Base-by-base conservation (phyloP, 176 grass and related monocot genomes). In the Dendrocalamus sinicus region DNA sequence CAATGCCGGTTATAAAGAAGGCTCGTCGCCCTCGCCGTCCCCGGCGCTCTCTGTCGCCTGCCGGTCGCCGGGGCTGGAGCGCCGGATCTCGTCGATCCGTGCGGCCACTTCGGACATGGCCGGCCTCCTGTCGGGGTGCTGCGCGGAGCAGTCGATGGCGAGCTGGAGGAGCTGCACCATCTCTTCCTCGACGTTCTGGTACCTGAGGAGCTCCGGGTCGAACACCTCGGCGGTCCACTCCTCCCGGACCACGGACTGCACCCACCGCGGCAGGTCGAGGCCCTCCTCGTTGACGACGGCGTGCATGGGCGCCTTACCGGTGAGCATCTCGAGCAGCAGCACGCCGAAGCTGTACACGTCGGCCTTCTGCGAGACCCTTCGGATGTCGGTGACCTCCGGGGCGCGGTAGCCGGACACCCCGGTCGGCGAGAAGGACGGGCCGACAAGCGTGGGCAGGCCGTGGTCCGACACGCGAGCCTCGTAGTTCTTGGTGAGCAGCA, bases 121-220 rank as follows among this genome's bases (percentile, higher is more conserved):
- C 0, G 96, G 93, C 77, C 96, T 62, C 81, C 87, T 92, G 86
- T 98, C 96, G 28, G 93, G 96, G 86, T 98, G 93, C 88, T 95
- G 93, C 19, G 93, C 86, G 17, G 92, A 85, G 83, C 96, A 98
- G 79, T 98, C 96, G 83, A 98, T 98, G 20, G 93, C 96, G 50
- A 98, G 93, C 84, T 98, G 96, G 50, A 98, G 91, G 24, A 98
- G 90, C 86, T 94, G 91, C 84, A 98, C 93, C 96, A 98, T 98
- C 85, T 98, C 93, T 58, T 98, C 96, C 91, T 98, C 93, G 9
- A 91, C 88, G 83, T 84, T 95, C 45, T 95, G 90, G 77, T 94
- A 84, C 84, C 93, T 88, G 81, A 98, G 92, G 70, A 98, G 92
- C 86, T 98, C 96, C 88, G 89, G 86, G 75, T 98, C 96, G 87